Conservation (phyloP, 768 basidiomycete species). For the Termitomyces eurrhizus region DNA sequence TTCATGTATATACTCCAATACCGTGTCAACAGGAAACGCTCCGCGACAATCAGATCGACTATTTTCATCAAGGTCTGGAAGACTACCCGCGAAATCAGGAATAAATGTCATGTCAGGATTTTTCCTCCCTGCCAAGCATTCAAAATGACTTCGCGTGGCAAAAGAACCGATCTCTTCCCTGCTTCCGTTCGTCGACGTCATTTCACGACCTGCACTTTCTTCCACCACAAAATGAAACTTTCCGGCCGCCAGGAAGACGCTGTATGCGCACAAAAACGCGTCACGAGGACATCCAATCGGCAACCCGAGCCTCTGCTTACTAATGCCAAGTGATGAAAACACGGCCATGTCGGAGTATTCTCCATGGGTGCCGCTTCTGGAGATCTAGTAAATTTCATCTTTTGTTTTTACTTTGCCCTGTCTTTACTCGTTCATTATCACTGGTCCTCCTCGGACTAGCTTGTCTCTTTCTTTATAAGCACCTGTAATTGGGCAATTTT, state of each 20-base stretch:
- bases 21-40: not conserved
- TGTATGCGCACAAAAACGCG: not conserved
- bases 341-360: conserved; percentile 1
- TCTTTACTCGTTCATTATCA: not conserved
- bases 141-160: not conserved
- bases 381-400: not conserved
- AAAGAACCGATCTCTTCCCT: not conserved
- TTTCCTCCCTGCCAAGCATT: conserved; percentile 2
- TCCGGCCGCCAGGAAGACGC: not conserved
- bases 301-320: conserved; percentile 9
- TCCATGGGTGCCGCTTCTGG: conserved; percentile 3
- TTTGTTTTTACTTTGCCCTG: not conserved
- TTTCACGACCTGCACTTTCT: not conserved
- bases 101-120: not conserved
- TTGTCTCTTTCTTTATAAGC: not conserved
- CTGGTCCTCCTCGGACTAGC: conserved; percentile 1
- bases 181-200: conserved; percentile 4
- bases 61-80: no score
- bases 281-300: conserved; percentile 1
- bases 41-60: not conserved
- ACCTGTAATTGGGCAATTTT: not conserved
- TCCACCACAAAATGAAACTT: not conserved
- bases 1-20: not conserved
- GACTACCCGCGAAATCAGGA: not conserved
- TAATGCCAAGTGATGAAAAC: conserved; percentile 12